These are phyloP conservation scores for Hypoxylon sp. DNA, from an alignment of 2,329 filamentous ascomycete genomes.

Conservation along the genomic window DNA sequence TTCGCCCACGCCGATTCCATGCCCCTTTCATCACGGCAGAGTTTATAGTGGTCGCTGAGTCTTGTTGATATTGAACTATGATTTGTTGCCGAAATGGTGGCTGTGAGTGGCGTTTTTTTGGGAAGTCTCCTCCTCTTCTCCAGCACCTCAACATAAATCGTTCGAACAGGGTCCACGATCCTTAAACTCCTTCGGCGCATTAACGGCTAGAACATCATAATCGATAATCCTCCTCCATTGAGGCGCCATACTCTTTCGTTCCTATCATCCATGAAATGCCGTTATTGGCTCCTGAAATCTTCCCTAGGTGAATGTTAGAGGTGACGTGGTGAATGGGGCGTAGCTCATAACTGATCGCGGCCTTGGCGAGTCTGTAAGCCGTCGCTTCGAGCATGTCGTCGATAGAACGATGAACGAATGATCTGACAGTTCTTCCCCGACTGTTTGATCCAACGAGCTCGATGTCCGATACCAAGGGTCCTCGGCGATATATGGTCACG, in stretches of 20 bases:
- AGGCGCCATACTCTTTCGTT: background rate
- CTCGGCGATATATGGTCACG: background rate
- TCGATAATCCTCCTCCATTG: background rate
- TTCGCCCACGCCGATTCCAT: slow-evolving; percentile 6
- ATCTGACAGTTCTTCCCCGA: background rate
- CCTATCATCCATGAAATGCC: background rate
- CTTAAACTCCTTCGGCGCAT: slow-evolving; percentile 2
- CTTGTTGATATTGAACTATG: background rate
- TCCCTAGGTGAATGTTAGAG: background rate
- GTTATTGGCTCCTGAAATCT: slow-evolving; percentile 3
- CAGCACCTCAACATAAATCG: slow-evolving; percentile 5
- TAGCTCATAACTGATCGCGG: background rate
- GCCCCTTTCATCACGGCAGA: background rate
- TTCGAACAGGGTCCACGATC: slow-evolving; percentile 5
- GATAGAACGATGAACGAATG: slow-evolving; percentile 1
- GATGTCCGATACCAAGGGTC: background rate
- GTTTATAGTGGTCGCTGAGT: background rate
- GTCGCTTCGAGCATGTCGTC: background rate
- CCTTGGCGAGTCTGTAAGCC: slow-evolving; percentile 7
- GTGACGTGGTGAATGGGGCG: slow-evolving; percentile 9
- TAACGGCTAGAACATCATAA: background rate
- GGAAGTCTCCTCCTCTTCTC: no score
- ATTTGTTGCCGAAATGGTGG: slow-evolving; percentile 6
- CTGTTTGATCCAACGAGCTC: background rate
- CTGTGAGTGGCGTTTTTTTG: background rate